Evolutionary conservation across 805 yeast genomes (phyloP).

Genomic region (Jamesozyma hellenica): DNA sequence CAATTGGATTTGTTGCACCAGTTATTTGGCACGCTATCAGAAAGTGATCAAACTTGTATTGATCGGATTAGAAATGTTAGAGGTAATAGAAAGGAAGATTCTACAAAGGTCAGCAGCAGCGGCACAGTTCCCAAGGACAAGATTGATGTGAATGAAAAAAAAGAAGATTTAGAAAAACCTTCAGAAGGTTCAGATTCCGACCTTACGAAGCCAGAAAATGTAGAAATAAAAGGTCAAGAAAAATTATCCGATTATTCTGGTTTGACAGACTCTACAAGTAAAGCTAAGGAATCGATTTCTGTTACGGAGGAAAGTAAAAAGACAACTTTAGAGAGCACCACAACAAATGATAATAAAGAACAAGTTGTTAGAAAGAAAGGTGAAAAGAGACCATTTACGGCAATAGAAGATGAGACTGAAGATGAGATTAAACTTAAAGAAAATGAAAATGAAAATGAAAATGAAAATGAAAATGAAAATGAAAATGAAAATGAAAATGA

Average conservation of each 20-base stretch:
- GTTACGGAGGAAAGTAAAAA: too few species aligned
- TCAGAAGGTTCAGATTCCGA: too few species aligned
- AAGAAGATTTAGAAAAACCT: too few species aligned
- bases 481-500: neutral
- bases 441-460: constrained; percentile 2
- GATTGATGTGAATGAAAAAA: too few species aligned
- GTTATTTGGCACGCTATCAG: constrained; percentile 16
- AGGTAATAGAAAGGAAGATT: constrained; percentile 1
- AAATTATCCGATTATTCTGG: too few species aligned
- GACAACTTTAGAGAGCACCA: too few species aligned
- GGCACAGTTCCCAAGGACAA: too few species aligned
- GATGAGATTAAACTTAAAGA: neutral
- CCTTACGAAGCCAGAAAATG: too few species aligned
- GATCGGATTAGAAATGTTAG: constrained; percentile 11
- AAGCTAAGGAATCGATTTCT: too few species aligned
- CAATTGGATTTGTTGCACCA: constrained; percentile 25
- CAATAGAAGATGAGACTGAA: neutral
- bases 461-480: neutral
- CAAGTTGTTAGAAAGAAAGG: neutral
- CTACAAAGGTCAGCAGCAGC: too few species aligned
- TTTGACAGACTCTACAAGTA: too few species aligned
- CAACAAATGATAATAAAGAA: neutral
- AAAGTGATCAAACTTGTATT: constrained; percentile 16
- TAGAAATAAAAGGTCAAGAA: too few species aligned
- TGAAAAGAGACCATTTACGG: neutral